Conservation (phyloP, 2,329 filamentous ascomycete species). For the Fusarium drepaniforme region DNA sequence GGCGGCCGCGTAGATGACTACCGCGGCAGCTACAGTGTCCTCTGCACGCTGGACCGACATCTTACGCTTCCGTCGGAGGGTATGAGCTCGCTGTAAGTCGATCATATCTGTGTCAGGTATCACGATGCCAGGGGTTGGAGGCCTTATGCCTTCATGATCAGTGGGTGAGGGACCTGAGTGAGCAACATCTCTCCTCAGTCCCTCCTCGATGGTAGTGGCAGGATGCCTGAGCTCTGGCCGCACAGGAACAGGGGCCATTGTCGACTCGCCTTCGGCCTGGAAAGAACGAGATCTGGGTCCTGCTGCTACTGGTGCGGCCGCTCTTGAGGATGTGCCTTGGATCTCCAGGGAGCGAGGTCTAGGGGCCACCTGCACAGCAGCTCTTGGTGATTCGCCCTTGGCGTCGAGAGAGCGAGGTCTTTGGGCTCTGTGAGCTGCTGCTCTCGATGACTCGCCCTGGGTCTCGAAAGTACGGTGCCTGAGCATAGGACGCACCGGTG, state of each 20-base stretch:
- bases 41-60: constrained; percentile 61
- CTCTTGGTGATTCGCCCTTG: constrained; percentile 25
- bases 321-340: constrained; percentile 25
- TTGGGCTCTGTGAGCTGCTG: not conserved
- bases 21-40: constrained; percentile 66
- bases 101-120: constrained; percentile 57
- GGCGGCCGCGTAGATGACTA: constrained; percentile 65
- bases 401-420: constrained; percentile 31
- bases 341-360: constrained; percentile 15
- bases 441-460: constrained; percentile 27
- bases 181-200: constrained; percentile 30
- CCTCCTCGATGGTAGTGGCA: constrained; percentile 20
- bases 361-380: constrained; percentile 16
- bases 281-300: constrained; percentile 28
- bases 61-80: constrained; percentile 59
- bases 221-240: constrained; percentile 32
- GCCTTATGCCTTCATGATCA: constrained; percentile 38
- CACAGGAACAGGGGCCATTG: constrained; percentile 20
- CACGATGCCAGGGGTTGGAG: constrained; percentile 61
- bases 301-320: not conserved
- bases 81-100: constrained; percentile 56
- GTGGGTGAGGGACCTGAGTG: constrained; percentile 5
- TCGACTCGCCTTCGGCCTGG: constrained; percentile 26
- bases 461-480: constrained; percentile 16
- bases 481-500: constrained; percentile 20